These are phyloP conservation scores for Candida berthetii DNA, from an alignment of 805 yeast genomes.

Conservation along the genomic window DNA sequence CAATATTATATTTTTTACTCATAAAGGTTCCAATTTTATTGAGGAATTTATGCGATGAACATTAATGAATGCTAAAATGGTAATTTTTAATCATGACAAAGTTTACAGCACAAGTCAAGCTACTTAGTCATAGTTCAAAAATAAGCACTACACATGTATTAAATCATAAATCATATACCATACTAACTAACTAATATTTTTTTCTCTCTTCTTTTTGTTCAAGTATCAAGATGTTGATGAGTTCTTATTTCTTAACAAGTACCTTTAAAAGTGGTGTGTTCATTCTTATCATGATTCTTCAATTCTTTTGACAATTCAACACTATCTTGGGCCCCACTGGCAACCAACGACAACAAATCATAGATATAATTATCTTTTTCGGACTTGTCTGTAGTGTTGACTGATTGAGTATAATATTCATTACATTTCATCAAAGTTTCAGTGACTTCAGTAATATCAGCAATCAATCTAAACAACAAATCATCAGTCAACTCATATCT, in stretches of 20 bases:
- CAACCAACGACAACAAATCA: constrained; percentile 45
- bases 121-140: too few relatives aligned
- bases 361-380: constrained; percentile 30
- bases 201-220: too few relatives aligned
- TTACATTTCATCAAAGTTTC: constrained; percentile 47
- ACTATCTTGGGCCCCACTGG: constrained; percentile 49
- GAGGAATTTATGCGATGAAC: too few relatives aligned
- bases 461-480: constrained; percentile 57
- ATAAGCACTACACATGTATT: too few relatives aligned
- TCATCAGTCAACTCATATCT: constrained; percentile 60
- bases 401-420: constrained; percentile 19
- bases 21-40: too few relatives aligned
- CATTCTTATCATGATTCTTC: constrained; percentile 15
- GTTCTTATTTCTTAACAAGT: constrained; percentile 18
- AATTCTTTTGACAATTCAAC: constrained; percentile 6
- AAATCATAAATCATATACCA: too few relatives aligned
- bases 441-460: constrained; percentile 46
- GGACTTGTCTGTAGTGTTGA: constrained; percentile 7
- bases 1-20: too few relatives aligned
- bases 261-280: constrained; percentile 22
- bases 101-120: too few relatives aligned
- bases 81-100: too few relatives aligned
- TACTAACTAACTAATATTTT: too few relatives aligned
- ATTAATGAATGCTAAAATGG: too few relatives aligned
- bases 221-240: too few relatives aligned